Base-by-base conservation (phyloP, 257 asterid genomes). In the Rhazya stricta region DNA sequence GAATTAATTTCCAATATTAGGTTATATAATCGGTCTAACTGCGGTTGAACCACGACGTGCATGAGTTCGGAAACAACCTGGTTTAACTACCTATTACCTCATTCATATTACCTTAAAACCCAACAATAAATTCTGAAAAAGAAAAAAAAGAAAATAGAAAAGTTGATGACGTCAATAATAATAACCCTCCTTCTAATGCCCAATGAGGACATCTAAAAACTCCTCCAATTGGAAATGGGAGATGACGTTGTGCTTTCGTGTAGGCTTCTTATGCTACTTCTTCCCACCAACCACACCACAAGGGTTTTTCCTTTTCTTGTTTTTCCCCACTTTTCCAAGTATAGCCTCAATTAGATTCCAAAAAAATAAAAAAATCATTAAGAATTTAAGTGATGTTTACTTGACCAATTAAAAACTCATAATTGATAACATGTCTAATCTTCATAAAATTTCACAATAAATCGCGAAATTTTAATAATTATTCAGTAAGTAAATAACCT, bases 221-320 rank as follows among this genome's bases (percentile, higher is more conserved):
- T 27, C 18, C 32, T 3, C 27, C 50, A 7, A 32, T 25, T 56
- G 54, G 43, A 41, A 69, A 32, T 29, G 69, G 51, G 68, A 48
- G 21, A 65, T 72, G 77, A 65, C 72, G 73, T 7, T 42, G 68
- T 27, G 73, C 77, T 71, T 72, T 63, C 68, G 73, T 72, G 72
- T 56, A 56, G 23, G 23, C 69, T 39, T 63, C 61, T 12, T 12
- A 18, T 25, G 7, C 0, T 29, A 54, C 37, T 70, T 42, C 32
- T 36, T 62, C 77, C 21, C 69, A 78, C 81, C 81, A 72, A 78
- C 77, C 77, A 72, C 77, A 72, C 61, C 68, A 34, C 9, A 77
- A 15, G 13, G 3, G 15, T 54, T 51, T 54, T 27, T 10, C 19
- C 68, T 39, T 32, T 65, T 18, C 3, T 1, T 15, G 9, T 29